Evolutionary conservation across 148 eudicot species (phyloP).

Genomic region (Mesembryanthemum crystallinum): DNA sequence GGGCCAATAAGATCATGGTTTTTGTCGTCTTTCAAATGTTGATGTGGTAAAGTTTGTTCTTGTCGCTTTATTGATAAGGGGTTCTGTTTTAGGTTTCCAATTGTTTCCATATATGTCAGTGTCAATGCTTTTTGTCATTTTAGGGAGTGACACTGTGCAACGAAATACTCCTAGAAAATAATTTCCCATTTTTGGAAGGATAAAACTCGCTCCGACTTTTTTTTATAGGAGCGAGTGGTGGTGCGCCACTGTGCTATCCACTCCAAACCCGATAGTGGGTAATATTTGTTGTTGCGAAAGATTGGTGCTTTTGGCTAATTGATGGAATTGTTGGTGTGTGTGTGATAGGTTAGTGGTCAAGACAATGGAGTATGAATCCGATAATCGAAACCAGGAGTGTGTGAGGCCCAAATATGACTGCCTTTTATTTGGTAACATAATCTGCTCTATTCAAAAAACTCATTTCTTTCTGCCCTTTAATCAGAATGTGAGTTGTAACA

Average conservation of each 20-base stretch:
- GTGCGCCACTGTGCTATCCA: too few species aligned
- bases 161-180: too few species aligned
- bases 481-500: too few species aligned
- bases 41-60: background rate
- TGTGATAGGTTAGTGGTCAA: slow-evolving; percentile 11
- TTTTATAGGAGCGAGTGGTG: too few species aligned
- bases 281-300: background rate
- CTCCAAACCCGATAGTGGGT: background rate
- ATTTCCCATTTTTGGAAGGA: too few species aligned
- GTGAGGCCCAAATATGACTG: slow-evolving; percentile 61
- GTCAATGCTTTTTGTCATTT: background rate
- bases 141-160: too few species aligned
- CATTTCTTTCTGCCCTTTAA: background rate
- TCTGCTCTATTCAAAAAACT: background rate
- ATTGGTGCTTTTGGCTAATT: background rate
- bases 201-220: too few species aligned
- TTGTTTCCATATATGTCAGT: background rate
- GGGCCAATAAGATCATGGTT: background rate
- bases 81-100: background rate
- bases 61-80: background rate
- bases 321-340: background rate
- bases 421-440: slow-evolving; percentile 66
- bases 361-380: slow-evolving; percentile 40
- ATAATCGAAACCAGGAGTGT: slow-evolving; percentile 30
- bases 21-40: background rate